A percentile compares a stretch with the other conserved stretches of the same genome.
Conservation (phyloP, 1,284 basidiomycete species). For the Rhodofomes roseus region DNA sequence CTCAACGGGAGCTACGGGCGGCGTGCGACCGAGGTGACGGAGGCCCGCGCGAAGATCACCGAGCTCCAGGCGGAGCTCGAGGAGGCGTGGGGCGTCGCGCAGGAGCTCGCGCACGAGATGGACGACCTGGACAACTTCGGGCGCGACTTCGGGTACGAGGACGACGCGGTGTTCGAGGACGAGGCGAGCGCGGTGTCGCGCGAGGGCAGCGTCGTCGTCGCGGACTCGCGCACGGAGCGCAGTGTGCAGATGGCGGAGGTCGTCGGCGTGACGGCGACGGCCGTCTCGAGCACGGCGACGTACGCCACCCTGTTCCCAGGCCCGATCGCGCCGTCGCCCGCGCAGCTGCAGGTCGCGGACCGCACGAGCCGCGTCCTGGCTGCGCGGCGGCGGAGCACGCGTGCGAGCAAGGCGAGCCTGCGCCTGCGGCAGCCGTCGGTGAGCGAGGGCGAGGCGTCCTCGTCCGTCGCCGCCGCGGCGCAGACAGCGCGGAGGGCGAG, state of each 20-base stretch:
- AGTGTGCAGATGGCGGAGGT: constrained; percentile 29
- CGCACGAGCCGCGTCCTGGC: constrained; percentile 43
- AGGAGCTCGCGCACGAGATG: constrained; percentile 65
- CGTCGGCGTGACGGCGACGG: constrained; percentile 30
- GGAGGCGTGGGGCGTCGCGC: constrained; percentile 76
- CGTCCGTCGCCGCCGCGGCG: constrained; percentile 3
- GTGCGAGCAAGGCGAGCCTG: constrained; percentile 55
- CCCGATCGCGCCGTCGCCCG: constrained; percentile 9
- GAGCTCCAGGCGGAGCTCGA: constrained; percentile 68
- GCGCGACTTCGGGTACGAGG: constrained; percentile 23
- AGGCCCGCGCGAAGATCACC: constrained; percentile 42
- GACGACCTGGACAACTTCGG: constrained; percentile 43
- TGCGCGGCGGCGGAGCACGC: constrained; percentile 54
- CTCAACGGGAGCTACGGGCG: constrained; percentile 70
- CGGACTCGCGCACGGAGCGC: constrained; percentile 15
- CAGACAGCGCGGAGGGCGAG: constrained; percentile 7
- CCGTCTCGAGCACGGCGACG: constrained; percentile 29
- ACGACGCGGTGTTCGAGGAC: constrained; percentile 33
- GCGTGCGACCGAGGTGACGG: constrained; percentile 52
- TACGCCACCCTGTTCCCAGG: constrained; percentile 15
- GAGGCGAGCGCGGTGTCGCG: constrained; percentile 31
- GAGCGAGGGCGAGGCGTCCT: constrained; percentile 9
- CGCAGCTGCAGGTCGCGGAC: constrained; percentile 10
- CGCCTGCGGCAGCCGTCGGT: constrained; percentile 39
- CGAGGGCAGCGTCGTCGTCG: constrained; percentile 21